A percentile compares a stretch with the other conserved stretches of the same genome.
Evolutionary conservation across 2,329 filamentous ascomycete species (phyloP).

Genomic region (Phialophora verrucosa): DNA sequence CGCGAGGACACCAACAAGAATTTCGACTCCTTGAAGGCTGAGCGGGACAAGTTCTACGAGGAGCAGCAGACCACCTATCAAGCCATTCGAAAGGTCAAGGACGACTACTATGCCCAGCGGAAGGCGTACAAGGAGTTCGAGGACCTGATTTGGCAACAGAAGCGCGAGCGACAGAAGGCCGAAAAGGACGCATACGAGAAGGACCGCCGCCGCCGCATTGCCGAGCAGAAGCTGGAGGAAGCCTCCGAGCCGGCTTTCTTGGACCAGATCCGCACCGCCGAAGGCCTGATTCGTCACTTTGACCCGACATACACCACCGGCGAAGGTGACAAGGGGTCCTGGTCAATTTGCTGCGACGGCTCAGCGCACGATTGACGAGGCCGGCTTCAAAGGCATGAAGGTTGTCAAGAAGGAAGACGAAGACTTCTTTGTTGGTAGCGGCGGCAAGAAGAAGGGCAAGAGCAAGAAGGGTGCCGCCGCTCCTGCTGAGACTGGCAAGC

Average conservation of each 20-base stretch:
- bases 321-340: conserved; percentile 51
- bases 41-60: conserved; percentile 79
- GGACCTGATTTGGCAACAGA: conserved; percentile 76
- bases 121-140: conserved; percentile 85
- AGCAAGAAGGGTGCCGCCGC: conserved; percentile 54
- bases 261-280: conserved; percentile 88
- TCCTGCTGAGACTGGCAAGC: conserved; percentile 59
- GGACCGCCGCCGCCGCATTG: conserved; percentile 58
- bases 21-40: conserved; percentile 80
- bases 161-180: conserved; percentile 76
- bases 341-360: conserved; percentile 73
- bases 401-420: conserved; percentile 89
- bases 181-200: conserved; percentile 69
- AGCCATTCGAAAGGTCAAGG: conserved; percentile 84
- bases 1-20: conserved; percentile 91
- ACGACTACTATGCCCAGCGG: conserved; percentile 80
- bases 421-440: conserved; percentile 75
- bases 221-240: conserved; percentile 61
- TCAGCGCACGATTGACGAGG: conserved; percentile 81
- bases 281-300: conserved; percentile 87
- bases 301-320: conserved; percentile 78
- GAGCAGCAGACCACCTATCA: conserved; percentile 86
- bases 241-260: conserved; percentile 77
- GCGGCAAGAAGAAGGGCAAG: conserved; percentile 70
- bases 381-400: conserved; percentile 82